These are phyloP conservation scores for Candida germanica DNA, from an alignment of 805 yeast genomes.

Conservation along the genomic window DNA sequence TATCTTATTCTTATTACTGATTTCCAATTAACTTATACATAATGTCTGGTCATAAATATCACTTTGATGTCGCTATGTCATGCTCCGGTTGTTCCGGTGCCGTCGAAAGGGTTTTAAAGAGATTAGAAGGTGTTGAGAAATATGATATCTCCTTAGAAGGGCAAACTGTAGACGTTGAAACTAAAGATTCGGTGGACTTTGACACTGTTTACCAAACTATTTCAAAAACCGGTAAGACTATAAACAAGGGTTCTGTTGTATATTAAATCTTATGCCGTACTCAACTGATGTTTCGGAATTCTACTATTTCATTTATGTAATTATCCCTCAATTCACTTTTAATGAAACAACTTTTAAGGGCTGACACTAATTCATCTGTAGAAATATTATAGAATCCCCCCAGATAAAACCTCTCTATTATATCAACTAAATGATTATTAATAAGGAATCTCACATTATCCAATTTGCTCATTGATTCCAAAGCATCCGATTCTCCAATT, in stretches of 20 bases:
- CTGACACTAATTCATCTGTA: constrained; percentile 42
- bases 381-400: constrained; percentile 49
- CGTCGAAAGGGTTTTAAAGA: constrained; percentile 69
- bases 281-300: constrained; percentile 30
- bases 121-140: constrained; percentile 69
- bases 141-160: constrained; percentile 73
- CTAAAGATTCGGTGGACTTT: constrained; percentile 52
- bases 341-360: constrained; percentile 44
- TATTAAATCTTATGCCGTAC: too few relatives aligned
- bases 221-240: constrained; percentile 86
- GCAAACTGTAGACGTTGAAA: constrained; percentile 77
- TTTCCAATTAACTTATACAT: too few relatives aligned
- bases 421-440: constrained; percentile 41
- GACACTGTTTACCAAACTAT: constrained; percentile 80
- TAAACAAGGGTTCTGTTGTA: constrained; percentile 31
- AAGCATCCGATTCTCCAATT: constrained; percentile 16
- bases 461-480: constrained; percentile 25
- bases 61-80: constrained; percentile 79
- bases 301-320: constrained; percentile 45
- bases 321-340: constrained; percentile 44
- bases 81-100: constrained; percentile 90
- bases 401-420: constrained; percentile 48
- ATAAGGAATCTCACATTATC: constrained; percentile 31
- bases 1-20: too few relatives aligned
- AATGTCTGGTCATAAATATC: constrained; percentile 60